Conservation (phyloP, 2,329 filamentous ascomycete species). For the Xylaria sp. region DNA sequence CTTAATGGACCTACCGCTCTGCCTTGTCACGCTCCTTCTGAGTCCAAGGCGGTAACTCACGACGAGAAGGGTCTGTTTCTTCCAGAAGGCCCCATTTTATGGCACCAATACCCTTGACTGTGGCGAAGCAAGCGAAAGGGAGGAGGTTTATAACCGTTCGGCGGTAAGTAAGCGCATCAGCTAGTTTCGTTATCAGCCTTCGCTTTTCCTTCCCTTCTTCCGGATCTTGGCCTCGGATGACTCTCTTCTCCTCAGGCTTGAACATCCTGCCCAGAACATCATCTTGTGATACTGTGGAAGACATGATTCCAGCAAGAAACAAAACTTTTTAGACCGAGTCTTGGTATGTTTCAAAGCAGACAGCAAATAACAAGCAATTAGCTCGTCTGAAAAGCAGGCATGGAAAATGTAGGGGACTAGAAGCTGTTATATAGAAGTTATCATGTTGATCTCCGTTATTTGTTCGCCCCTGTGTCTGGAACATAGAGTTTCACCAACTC, state of each 20-base stretch:
- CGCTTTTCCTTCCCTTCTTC: not conserved
- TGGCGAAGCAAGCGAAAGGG: slow-evolving; percentile 18
- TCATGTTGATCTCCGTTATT: not conserved
- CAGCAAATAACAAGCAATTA: not conserved
- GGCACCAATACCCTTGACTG: not conserved
- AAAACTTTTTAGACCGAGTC: too few relatives aligned
- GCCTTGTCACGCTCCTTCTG: slow-evolving; percentile 7
- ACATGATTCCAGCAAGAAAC: not conserved
- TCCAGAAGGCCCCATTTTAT: too few relatives aligned
- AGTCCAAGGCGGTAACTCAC: slow-evolving; percentile 17
- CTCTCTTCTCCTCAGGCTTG: slow-evolving; percentile 17
- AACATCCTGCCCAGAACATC: slow-evolving; percentile 25
- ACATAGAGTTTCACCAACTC: too few relatives aligned
- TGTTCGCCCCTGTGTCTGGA: not conserved
- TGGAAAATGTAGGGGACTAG: not conserved
- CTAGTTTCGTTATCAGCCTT: slow-evolving; percentile 24
- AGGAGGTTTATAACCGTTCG: slow-evolving; percentile 17
- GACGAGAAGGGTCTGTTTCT: not conserved
- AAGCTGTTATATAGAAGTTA: not conserved
- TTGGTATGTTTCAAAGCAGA: not conserved
- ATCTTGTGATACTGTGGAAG: not conserved
- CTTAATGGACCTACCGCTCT: slow-evolving; percentile 7
- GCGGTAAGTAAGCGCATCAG: slow-evolving; percentile 30
- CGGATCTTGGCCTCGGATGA: slow-evolving; percentile 21
- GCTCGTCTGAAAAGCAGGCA: not conserved